These are phyloP conservation scores for Fraxinus greggii DNA, from an alignment of 305 asterid species.

Conservation along the genomic window DNA sequence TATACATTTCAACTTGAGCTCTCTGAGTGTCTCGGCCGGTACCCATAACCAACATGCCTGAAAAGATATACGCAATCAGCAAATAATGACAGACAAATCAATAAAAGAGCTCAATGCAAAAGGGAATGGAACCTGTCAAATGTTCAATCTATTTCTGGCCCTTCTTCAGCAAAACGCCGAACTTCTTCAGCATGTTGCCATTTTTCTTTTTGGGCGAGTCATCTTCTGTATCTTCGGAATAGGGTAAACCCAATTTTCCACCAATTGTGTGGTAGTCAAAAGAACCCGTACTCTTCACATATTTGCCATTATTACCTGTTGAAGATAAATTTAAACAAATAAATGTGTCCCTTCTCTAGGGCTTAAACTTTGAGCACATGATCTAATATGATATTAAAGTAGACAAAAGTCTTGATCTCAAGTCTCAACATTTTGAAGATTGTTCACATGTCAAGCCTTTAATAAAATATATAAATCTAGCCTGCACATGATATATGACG, in stretches of 20 bases:
- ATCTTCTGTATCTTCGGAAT: conserved; percentile 57
- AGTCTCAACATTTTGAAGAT: not conserved
- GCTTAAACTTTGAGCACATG: not conserved
- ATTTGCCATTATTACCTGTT: conserved; percentile 52
- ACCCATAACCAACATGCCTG: not conserved
- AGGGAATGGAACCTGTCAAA: conserved; percentile 23
- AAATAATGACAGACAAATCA: conserved; percentile 14
- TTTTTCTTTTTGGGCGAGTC: conserved; percentile 79
- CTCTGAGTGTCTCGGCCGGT: conserved; percentile 4
- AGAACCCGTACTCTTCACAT: conserved; percentile 52
- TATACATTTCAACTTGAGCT: conserved; percentile 31
- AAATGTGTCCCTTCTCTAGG: not conserved
- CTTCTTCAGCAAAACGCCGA: conserved; percentile 74
- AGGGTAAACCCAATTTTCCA: conserved; percentile 59
- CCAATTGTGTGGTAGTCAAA: conserved; percentile 63
- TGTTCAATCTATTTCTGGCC: conserved; percentile 55
- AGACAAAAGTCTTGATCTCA: not conserved
- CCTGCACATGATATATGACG: not conserved
- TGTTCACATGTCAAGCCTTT: not conserved
- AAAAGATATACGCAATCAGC: conserved; percentile 9
- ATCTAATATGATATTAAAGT: too few relatives aligned
- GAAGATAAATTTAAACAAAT: conserved; percentile 20
- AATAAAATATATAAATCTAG: not conserved
- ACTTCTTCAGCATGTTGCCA: conserved; percentile 75
- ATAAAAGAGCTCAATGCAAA: conserved; percentile 7